Evolutionary conservation across 164 flowering plant genomes (phyloP).

Genomic region (Aristolochia fimbriata): DNA sequence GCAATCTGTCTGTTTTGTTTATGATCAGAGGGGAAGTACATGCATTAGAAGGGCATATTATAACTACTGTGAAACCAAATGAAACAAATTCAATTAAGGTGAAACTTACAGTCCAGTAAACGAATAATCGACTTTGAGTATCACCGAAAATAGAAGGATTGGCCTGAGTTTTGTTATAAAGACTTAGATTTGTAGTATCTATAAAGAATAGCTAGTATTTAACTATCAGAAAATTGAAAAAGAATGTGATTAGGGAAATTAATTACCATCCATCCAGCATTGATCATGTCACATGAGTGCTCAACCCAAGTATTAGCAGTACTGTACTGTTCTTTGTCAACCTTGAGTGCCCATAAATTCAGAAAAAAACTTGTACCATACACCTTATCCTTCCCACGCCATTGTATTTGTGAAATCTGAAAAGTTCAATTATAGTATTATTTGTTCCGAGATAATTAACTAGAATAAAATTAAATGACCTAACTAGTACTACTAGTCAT

Average conservation of each 20-base stretch:
- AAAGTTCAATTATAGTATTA: too few species aligned
- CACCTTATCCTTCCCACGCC: too few species aligned
- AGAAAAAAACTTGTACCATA: too few species aligned
- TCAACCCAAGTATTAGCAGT: neutral
- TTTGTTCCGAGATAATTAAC: too few species aligned
- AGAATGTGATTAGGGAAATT: neutral
- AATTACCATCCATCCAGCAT: constrained; percentile 1
- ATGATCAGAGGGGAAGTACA: neutral
- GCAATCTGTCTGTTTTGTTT: neutral
- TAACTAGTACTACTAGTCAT: too few species aligned
- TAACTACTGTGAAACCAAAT: neutral
- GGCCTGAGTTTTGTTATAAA: neutral
- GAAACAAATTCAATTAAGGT: neutral
- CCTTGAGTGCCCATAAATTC: neutral
- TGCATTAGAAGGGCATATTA: neutral
- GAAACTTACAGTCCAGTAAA: neutral
- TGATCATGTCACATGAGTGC: neutral
- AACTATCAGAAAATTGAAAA: neutral
- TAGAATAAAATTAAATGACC: too few species aligned
- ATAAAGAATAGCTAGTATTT: neutral
- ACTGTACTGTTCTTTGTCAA: neutral
- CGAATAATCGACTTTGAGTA: neutral
- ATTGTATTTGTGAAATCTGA: too few species aligned
- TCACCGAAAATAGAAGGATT: neutral
- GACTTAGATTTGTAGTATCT: neutral